phyloP scores from a whole-genome alignment of 2,329 filamentous ascomycete species.

The Pseudopyricularia javanii region DNA sequence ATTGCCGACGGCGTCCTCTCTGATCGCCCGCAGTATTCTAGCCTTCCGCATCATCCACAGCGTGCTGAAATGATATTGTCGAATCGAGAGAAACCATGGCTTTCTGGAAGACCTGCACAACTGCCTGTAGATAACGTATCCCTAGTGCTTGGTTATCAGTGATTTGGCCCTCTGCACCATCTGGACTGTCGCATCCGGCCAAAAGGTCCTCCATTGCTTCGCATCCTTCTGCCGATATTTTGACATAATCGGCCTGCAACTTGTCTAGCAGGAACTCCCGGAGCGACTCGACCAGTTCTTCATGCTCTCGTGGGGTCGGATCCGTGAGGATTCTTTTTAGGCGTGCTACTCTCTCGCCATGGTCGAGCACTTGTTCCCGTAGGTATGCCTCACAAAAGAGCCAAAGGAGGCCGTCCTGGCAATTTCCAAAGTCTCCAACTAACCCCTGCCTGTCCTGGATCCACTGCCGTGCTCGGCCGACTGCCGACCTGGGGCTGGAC shows the following conservation, averaged over 20 bases:
- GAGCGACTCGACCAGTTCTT: constrained; percentile 22
- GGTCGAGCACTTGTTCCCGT: constrained; percentile 8
- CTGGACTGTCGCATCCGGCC: constrained; percentile 22
- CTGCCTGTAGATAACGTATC: constrained; percentile 34
- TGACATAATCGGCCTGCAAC: constrained; percentile 23
- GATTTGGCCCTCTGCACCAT: constrained; percentile 8
- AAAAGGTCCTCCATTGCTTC: background rate
- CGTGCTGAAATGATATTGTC: background rate
- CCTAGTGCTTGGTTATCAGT: constrained; percentile 35
- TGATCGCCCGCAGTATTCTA: background rate
- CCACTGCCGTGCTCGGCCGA: constrained; percentile 26
- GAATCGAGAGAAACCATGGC: constrained; percentile 12
- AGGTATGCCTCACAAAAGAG: constrained; percentile 30
- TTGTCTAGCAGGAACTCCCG: constrained; percentile 22
- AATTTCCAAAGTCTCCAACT: constrained; percentile 28
- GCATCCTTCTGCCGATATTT: constrained; percentile 23
- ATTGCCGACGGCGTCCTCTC: background rate
- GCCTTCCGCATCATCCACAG: background rate
- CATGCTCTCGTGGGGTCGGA: constrained; percentile 24
- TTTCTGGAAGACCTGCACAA: constrained; percentile 31
- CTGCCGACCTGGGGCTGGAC: constrained; percentile 31
- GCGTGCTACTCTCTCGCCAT: constrained; percentile 2
- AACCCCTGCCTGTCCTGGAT: constrained; percentile 10
- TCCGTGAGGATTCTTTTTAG: constrained; percentile 9
- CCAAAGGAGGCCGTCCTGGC: constrained; percentile 40